phyloP scores from a whole-genome alignment of 192 early-diverging fungal species.

The Umbelopsis isabellina region DNA sequence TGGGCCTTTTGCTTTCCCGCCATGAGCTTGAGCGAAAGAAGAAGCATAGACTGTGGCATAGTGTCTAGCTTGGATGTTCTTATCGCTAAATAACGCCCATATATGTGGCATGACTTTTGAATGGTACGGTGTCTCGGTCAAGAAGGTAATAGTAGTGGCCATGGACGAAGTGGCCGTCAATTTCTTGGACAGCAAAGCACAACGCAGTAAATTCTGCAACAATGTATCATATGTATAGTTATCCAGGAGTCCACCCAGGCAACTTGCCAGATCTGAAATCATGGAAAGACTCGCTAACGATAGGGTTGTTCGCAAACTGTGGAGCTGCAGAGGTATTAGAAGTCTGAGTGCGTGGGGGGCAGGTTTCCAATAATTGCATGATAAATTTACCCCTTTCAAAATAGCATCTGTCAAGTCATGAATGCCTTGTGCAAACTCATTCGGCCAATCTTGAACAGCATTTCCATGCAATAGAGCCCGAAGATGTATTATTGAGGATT shows the following conservation, averaged over 20 bases:
- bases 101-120: slow-evolving; percentile 33
- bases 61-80: slow-evolving; percentile 42
- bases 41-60: slow-evolving; percentile 33
- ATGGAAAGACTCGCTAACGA: slow-evolving; percentile 35
- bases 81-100: slow-evolving; percentile 40
- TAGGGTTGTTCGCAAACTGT: slow-evolving; percentile 46
- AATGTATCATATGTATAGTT: slow-evolving; percentile 41
- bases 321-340: slow-evolving; percentile 25
- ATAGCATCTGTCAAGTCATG: slow-evolving; percentile 23
- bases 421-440: slow-evolving; percentile 22
- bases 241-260: slow-evolving; percentile 30
- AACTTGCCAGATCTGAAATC: slow-evolving; percentile 39
- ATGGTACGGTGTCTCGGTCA: slow-evolving; percentile 41
- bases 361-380: background rate
- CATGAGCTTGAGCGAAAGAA: slow-evolving; percentile 34
- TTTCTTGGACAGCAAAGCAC: slow-evolving; percentile 38
- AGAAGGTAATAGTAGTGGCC: slow-evolving; percentile 25
- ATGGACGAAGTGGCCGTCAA: slow-evolving; percentile 31
- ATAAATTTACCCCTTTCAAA: slow-evolving; percentile 25
- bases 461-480: slow-evolving; percentile 37
- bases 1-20: slow-evolving; percentile 14
- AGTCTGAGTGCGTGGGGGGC: background rate
- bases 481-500: slow-evolving; percentile 32
- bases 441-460: slow-evolving; percentile 30
- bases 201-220: slow-evolving; percentile 35